Evolutionary conservation across 2,329 filamentous ascomycete genomes (phyloP).

Genomic region (Diaporthe australafricana): DNA sequence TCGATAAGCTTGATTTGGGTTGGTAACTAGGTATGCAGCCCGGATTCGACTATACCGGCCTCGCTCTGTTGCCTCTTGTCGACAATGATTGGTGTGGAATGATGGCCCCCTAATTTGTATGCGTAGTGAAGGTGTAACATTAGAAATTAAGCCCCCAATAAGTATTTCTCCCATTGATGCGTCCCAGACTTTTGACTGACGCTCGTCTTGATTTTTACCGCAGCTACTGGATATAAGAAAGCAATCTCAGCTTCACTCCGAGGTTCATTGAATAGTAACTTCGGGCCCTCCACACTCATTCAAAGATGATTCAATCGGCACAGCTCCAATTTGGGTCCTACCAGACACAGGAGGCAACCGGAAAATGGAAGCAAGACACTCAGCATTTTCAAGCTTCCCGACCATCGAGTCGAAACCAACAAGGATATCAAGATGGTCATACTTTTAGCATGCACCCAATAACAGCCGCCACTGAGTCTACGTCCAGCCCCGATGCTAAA

Average conservation of each 20-base stretch:
- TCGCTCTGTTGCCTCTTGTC: too few species aligned
- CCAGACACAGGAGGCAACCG: background rate
- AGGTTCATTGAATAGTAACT: background rate
- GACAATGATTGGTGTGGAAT: too few species aligned
- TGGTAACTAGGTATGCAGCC: too few species aligned
- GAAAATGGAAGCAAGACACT: background rate
- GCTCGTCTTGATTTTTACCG: background rate
- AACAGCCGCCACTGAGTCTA: background rate
- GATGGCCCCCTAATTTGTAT: too few species aligned
- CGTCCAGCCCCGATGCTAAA: background rate
- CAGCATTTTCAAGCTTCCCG: background rate
- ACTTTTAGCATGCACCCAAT: background rate
- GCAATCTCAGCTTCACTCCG: too few species aligned
- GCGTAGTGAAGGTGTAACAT: background rate
- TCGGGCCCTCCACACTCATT: background rate
- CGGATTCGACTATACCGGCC: too few species aligned
- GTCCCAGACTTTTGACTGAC: background rate
- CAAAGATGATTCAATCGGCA: background rate
- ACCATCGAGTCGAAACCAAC: background rate
- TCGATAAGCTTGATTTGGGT: too few species aligned
- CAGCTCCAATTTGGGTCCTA: background rate
- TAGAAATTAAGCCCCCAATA: background rate
- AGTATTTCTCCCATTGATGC: background rate
- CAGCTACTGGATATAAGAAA: background rate
- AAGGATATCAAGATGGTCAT: background rate